phyloP scores from a whole-genome alignment of 805 yeast species.

The Cyberlindnera nakhonratchasimensis region DNA sequence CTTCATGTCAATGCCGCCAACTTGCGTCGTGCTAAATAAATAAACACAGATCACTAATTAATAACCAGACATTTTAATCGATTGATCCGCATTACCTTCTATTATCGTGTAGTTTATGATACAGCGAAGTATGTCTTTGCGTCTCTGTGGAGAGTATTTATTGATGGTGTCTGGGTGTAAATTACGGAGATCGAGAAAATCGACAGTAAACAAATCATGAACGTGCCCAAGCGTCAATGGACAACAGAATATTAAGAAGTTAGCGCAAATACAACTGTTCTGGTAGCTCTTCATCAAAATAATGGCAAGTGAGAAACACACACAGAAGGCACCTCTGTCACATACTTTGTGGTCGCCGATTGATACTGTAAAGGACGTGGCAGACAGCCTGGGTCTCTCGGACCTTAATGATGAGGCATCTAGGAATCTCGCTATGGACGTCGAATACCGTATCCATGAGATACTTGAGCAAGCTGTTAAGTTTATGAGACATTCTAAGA shows the following conservation, averaged over 20 bases:
- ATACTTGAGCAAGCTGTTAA: constrained; percentile 93
- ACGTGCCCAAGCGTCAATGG: background rate
- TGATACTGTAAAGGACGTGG: constrained; percentile 95
- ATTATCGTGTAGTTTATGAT: no score
- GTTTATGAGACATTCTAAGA: constrained; percentile 91
- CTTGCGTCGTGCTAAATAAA: constrained; percentile 40
- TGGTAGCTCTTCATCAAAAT: no score
- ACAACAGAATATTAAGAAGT: no score
- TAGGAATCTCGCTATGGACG: constrained; percentile 95
- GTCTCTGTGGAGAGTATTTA: no score
- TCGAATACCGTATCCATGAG: constrained; percentile 96
- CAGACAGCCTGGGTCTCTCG: constrained; percentile 81
- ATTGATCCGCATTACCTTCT: no score
- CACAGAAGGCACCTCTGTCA: constrained; percentile 51
- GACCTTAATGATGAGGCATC: constrained; percentile 88
- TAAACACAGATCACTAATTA: background rate
- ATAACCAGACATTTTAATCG: background rate
- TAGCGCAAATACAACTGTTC: no score
- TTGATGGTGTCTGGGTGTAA: background rate
- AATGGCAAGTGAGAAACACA: constrained; percentile 9
- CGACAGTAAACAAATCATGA: background rate
- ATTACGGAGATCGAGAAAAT: background rate
- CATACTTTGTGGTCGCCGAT: constrained; percentile 97
- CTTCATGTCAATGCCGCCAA: constrained; percentile 74
- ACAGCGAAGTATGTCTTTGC: no score